Conservation (phyloP, 2,329 filamentous ascomycete species). For the Penicillium paneum region DNA sequence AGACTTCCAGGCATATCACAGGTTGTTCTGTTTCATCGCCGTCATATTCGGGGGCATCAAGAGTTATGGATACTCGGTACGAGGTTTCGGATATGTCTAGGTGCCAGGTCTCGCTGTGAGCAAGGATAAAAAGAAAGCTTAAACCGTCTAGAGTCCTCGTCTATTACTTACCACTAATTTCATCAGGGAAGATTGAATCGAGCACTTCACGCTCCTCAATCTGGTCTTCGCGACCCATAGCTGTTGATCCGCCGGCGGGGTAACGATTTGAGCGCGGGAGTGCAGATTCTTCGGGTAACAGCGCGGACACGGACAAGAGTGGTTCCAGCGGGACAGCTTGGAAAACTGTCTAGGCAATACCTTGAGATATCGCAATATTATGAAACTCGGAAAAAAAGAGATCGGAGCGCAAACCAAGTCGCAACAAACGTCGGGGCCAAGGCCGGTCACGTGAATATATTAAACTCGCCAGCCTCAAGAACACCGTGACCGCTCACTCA, state of each 20-base stretch:
- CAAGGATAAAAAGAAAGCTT: neutral
- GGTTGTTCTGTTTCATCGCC: constrained; percentile 61
- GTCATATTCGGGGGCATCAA: constrained; percentile 71
- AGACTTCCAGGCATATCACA: constrained; percentile 75
- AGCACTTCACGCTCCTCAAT: constrained; percentile 95
- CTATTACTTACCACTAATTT: constrained; percentile 71
- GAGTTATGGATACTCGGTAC: constrained; percentile 78
- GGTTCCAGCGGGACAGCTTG: neutral
- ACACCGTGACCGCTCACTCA: neutral
- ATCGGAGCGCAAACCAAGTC: constrained; percentile 13
- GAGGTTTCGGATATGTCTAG: constrained; percentile 85
- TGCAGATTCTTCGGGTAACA: neutral
- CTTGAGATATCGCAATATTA: neutral
- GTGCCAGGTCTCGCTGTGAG: constrained; percentile 17
- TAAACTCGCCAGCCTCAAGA: too few species aligned
- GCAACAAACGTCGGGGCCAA: neutral
- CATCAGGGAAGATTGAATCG: constrained; percentile 95
- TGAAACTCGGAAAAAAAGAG: constrained; percentile 1
- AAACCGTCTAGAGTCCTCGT: neutral
- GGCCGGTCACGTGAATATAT: neutral
- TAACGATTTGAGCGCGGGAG: constrained; percentile 13
- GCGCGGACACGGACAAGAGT: neutral
- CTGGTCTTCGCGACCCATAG: constrained; percentile 72
- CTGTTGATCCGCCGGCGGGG: constrained; percentile 31
- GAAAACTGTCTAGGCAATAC: neutral